Base-by-base conservation (phyloP, 225 moss, liverwort and hornwort species). In the Rhytidiadelphus loreus region DNA sequence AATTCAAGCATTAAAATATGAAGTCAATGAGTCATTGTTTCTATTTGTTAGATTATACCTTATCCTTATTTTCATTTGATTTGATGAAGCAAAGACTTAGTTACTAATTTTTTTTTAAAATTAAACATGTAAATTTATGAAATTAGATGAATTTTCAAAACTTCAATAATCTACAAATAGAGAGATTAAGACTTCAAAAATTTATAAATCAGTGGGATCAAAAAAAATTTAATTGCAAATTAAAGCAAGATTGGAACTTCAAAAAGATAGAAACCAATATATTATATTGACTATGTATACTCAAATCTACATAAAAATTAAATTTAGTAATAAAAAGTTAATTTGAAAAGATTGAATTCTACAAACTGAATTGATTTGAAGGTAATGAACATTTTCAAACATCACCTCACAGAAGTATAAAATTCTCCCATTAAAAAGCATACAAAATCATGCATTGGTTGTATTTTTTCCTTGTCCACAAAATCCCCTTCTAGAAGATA, bases 71-170 rank as follows among this genome's bases (percentile, higher is more conserved):
- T 70, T 70, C 8, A 70, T 73, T 46, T 73, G 18, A 3, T 11
- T 0, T 46, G 1, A 18, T 18, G 18, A 4, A 44, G 7, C 1
- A 46, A n/a, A 29, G 13, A 46, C 11, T 73, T 46, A 11, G 30
- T 30, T 73, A 16, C 14, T 73, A 18, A 16, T 44, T 29, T 46
- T 11, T 1, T n/a, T n/a, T n/a, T n/a, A n/a, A 29, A 44, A 0
- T 29, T 16, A 29, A 73, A 46, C 4, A 46, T 48, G 2, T 48
- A 48, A 46, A 30, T 73, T 30, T 7, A 29, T 4, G 2, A 18
- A 73, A 73, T 29, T 11, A 4, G 20, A 17, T 10, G 0, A 25
- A 2, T 9, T 15, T 26, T 44, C 0, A 10, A 0, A 29, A 28
- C 10, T 29, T 72, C 11, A 72, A 29, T 6, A 72, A 29, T 72